Evolutionary conservation across 179 eudicot genomes (phyloP).

Genomic region (Silene noctiflora): DNA sequence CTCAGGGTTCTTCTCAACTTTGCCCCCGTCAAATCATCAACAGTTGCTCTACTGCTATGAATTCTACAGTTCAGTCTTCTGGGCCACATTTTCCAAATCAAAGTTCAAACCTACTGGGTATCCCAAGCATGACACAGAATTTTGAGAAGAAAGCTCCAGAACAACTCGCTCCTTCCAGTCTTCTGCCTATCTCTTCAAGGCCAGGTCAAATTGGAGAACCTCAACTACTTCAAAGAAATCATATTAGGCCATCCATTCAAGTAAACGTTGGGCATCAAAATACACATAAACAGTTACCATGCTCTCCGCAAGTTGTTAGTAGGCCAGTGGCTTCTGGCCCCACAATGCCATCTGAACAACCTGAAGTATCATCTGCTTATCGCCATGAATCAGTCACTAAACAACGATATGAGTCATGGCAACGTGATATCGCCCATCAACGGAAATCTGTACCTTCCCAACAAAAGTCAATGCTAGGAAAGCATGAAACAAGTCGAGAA

Average conservation of each 20-base stretch:
- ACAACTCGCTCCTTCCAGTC: constrained; percentile 14
- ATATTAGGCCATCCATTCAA: constrained; percentile 1
- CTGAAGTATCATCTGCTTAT: constrained; percentile 16
- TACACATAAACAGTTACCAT: not conserved
- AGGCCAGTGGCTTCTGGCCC: not conserved
- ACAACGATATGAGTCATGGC: constrained; percentile 23
- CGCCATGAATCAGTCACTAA: constrained; percentile 14
- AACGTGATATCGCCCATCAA: constrained; percentile 20
- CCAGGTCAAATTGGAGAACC: not conserved
- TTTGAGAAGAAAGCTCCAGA: constrained; percentile 11
- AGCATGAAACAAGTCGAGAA: constrained; percentile 1
- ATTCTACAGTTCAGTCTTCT: constrained; percentile 3
- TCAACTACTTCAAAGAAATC: not conserved
- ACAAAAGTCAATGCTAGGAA: constrained; percentile 11
- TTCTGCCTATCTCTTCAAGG: not conserved
- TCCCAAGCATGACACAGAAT: constrained; percentile 10
- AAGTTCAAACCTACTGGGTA: not conserved
- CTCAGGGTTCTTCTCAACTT: constrained; percentile 18
- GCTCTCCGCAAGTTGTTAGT: not conserved
- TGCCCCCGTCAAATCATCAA: constrained; percentile 15
- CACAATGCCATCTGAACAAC: constrained; percentile 11
- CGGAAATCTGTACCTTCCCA: constrained; percentile 12
- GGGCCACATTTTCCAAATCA: constrained; percentile 1
- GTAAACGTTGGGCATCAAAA: not conserved
- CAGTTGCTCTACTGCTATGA: constrained; percentile 6